These are phyloP conservation scores for Rhodomyrtus tomentosa DNA, from an alignment of 345 rosid genomes.

Conservation along the genomic window DNA sequence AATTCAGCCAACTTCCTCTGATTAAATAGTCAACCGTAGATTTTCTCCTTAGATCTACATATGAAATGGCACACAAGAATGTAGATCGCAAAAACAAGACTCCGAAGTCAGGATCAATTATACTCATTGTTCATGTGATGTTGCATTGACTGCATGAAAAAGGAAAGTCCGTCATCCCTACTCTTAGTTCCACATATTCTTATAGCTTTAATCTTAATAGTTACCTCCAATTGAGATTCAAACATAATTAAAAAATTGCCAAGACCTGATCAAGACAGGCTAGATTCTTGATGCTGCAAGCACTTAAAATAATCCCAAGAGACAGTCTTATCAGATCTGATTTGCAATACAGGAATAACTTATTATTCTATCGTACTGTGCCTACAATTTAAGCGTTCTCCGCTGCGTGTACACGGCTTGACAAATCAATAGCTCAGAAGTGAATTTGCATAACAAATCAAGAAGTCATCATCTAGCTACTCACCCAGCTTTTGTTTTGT, in stretches of 20 bases:
- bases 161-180: neutral
- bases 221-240: neutral
- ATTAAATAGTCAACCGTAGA: neutral
- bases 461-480: slow-evolving; percentile 2
- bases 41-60: neutral
- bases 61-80: neutral
- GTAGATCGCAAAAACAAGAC: neutral
- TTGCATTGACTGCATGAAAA: neutral
- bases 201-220: neutral
- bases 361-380: neutral
- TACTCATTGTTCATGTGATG: neutral
- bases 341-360: neutral
- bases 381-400: neutral
- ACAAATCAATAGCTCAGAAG: neutral
- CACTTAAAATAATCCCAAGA: neutral
- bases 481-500: slow-evolving; percentile 91
- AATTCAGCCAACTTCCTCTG: neutral
- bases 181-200: neutral
- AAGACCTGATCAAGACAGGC: neutral
- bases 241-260: neutral
- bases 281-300: neutral
- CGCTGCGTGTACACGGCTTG: neutral
- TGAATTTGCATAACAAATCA: neutral
- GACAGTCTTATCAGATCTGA: neutral
- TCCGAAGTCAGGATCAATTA: neutral